phyloP scores from a whole-genome alignment of 257 asterid genomes.

The Petunia secreta region DNA sequence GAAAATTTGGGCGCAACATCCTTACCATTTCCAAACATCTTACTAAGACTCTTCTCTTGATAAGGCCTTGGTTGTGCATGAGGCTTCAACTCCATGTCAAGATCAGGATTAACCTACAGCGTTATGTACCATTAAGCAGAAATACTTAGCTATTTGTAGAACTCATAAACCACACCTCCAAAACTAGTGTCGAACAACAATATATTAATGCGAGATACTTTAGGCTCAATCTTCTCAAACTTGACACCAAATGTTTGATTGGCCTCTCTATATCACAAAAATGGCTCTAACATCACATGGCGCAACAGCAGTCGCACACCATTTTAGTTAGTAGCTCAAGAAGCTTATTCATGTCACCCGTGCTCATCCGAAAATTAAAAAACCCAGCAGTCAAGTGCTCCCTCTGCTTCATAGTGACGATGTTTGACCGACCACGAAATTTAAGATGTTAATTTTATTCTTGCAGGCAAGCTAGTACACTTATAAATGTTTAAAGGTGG shows the following conservation, averaged over 20 bases:
- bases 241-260: constrained; percentile 9
- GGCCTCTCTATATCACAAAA: background rate
- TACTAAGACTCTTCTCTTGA: constrained; percentile 97
- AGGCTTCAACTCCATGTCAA: constrained; percentile 96
- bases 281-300: background rate
- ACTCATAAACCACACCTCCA: background rate
- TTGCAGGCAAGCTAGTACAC: background rate
- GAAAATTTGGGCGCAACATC: constrained; percentile 23
- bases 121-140: constrained; percentile 26
- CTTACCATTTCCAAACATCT: constrained; percentile 96
- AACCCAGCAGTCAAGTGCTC: background rate
- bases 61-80: constrained; percentile 99
- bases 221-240: constrained; percentile 1
- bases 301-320: background rate
- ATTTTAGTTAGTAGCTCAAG: constrained; percentile 13
- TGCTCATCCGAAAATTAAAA: background rate
- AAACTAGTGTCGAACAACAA: background rate
- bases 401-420: background rate
- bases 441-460: constrained; percentile 5
- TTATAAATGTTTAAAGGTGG: no score
- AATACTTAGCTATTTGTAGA: background rate
- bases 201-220: background rate
- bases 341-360: background rate
- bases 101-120: constrained; percentile 92
- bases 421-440: background rate